Evolutionary conservation across 139 green algal species (phyloP).

Genomic region (Zygnema circumcarinatum): DNA sequence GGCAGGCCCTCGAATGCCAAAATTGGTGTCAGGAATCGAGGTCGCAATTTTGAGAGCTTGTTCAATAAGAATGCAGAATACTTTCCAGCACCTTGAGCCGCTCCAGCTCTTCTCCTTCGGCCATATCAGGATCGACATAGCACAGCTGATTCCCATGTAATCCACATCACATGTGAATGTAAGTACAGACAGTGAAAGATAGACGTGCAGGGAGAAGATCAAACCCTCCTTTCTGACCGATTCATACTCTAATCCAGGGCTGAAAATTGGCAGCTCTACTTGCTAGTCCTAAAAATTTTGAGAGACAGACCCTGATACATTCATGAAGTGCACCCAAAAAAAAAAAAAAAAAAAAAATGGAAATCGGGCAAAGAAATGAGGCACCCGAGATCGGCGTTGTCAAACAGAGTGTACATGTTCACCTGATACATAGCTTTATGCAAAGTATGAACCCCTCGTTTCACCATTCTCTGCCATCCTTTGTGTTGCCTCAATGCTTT

Average conservation of each 20-base stretch:
- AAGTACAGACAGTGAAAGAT: constrained; percentile 3
- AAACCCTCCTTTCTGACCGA: background rate
- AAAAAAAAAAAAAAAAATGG: too few species aligned
- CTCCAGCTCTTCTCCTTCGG: constrained; percentile 30
- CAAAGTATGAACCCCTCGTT: constrained; percentile 30
- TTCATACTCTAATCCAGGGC: background rate
- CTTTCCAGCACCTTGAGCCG: constrained; percentile 48
- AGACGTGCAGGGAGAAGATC: background rate
- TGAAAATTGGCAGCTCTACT: too few species aligned
- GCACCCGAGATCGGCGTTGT: too few species aligned
- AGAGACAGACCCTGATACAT: too few species aligned
- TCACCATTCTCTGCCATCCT: constrained; percentile 41
- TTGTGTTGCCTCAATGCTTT: background rate
- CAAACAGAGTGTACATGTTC: too few species aligned
- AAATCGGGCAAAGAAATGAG: too few species aligned
- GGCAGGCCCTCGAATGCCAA: too few species aligned
- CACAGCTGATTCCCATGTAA: constrained; percentile 49
- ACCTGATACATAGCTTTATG: constrained; percentile 45
- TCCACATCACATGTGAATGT: too few species aligned
- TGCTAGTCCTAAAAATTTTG: too few species aligned
- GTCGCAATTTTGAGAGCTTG: too few species aligned
- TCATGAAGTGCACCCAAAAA: too few species aligned
- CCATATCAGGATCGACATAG: constrained; percentile 46
- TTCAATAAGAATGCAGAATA: constrained; percentile 48
- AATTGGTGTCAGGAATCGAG: too few species aligned